Evolutionary conservation across 2,329 filamentous ascomycete genomes (phyloP).

Genomic region (Talaromyces sp.): DNA sequence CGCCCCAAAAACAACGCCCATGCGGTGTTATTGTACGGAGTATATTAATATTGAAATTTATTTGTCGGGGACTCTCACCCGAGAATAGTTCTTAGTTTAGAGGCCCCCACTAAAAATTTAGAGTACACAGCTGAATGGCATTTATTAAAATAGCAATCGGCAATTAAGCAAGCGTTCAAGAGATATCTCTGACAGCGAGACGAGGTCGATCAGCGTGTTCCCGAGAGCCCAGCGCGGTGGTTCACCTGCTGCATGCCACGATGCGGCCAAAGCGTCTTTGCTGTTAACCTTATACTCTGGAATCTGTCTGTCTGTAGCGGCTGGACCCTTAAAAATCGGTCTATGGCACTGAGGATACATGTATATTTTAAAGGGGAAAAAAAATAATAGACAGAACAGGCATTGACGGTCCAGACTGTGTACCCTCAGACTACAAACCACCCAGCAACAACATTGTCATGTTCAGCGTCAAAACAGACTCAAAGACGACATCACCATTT

Average conservation of each 20-base stretch:
- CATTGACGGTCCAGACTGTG: too few species aligned
- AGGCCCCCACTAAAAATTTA: neutral
- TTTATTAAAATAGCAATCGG: neutral
- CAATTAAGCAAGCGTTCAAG: neutral
- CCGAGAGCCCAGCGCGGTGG: conserved; percentile 11
- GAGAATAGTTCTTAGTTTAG: neutral
- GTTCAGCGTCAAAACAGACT: neutral
- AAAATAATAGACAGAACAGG: neutral
- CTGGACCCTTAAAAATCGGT: neutral
- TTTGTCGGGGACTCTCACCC: neutral
- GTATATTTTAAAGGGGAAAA: too few species aligned
- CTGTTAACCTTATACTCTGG: neutral
- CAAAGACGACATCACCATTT: neutral
- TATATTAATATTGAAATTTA: neutral
- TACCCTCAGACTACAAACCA: too few species aligned
- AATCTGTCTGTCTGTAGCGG: too few species aligned
- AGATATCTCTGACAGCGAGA: neutral
- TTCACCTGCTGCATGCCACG: conserved; percentile 12
- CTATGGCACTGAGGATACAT: too few species aligned
- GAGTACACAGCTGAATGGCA: neutral
- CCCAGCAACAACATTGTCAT: too few species aligned
- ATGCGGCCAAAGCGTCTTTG: conserved; percentile 11
- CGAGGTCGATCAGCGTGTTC: neutral
- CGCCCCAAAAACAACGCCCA: neutral
- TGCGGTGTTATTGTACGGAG: neutral